Percentiles rank a stretch among this genome's conserved stretches.
phyloP scores from a whole-genome alignment of 257 asterid species.

The Jacaranda copaia region DNA sequence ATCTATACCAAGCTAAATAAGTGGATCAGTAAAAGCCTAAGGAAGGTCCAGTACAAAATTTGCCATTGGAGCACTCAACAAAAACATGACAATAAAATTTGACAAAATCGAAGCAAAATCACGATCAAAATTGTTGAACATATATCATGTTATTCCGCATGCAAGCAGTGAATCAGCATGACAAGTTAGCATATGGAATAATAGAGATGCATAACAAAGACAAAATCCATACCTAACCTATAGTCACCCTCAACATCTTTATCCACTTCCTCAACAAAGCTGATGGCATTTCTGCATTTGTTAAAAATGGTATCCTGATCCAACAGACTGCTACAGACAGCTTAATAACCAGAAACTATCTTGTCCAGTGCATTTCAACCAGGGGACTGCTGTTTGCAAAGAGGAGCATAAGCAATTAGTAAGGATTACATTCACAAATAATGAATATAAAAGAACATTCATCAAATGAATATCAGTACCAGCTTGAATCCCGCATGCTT shows the following conservation, averaged over 20 bases:
- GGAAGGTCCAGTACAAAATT: not conserved
- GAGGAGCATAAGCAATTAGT: slow-evolving; percentile 21
- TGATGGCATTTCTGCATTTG: slow-evolving; percentile 72
- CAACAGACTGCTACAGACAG: slow-evolving; percentile 65
- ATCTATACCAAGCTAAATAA: not conserved
- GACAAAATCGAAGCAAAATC: too few species aligned
- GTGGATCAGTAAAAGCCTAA: not conserved
- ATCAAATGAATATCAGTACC: slow-evolving; percentile 50
- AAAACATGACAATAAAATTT: too few species aligned
- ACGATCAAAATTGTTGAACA: too few species aligned
- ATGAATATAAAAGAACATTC: slow-evolving; percentile 1
- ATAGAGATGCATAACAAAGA: slow-evolving; percentile 28
- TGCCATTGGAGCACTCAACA: too few species aligned
- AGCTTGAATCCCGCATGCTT: slow-evolving; percentile 59
- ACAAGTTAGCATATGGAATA: not conserved
- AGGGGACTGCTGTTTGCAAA: slow-evolving; percentile 58
- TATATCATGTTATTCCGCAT: too few species aligned
- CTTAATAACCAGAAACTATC: slow-evolving; percentile 77
- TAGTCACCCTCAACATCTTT: slow-evolving; percentile 65
- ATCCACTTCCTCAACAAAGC: slow-evolving; percentile 71
- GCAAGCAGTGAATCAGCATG: not conserved
- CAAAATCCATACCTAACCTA: slow-evolving; percentile 56
- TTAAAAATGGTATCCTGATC: slow-evolving; percentile 74
- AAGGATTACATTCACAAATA: slow-evolving; percentile 22
- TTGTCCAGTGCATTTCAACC: slow-evolving; percentile 72